Evolutionary conservation across 495 filamentous ascomycete species (phyloP).

Genomic region (Hypomontagnella monticulosa): DNA sequence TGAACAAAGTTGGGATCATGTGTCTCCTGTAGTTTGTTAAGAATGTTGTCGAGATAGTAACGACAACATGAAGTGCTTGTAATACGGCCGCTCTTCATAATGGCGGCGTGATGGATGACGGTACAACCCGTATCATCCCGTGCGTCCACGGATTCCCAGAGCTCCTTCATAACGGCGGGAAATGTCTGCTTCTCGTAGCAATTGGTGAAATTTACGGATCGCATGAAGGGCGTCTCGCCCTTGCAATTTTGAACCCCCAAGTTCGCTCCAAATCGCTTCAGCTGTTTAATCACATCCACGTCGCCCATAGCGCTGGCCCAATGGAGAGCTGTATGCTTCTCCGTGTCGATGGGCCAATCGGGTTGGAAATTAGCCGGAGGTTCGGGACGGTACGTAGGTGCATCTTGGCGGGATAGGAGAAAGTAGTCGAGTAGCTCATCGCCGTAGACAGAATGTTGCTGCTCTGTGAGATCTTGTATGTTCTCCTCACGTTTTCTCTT

Average conservation of each 20-base stretch:
- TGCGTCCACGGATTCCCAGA: conserved; percentile 77
- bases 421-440: conserved; percentile 96
- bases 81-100: conserved; percentile 75
- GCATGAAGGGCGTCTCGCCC: conserved; percentile 93
- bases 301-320: conserved; percentile 99
- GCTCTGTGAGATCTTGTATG: conserved; percentile 73
- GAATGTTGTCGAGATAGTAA: conserved; percentile 91
- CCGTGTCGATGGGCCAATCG: conserved; percentile 87
- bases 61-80: conserved; percentile 83
- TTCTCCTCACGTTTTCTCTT: conserved; percentile 82
- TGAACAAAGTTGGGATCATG: conserved; percentile 74
- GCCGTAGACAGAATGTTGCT: conserved; percentile 86
- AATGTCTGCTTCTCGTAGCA: conserved; percentile 92
- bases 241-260: conserved; percentile 73
- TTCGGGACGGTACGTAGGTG: conserved; percentile 72
- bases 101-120: conserved; percentile 91
- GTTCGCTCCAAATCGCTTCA: conserved; percentile 79
- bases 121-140: conserved; percentile 81
- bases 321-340: conserved; percentile 88
- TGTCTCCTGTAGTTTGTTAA: conserved; percentile 80
- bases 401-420: conserved; percentile 77
- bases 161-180: conserved; percentile 77
- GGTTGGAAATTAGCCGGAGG: conserved; percentile 86
- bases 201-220: conserved; percentile 95
- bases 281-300: conserved; percentile 83